phyloP scores from a whole-genome alignment of 1,139 yeast species.

The Magnusiomyces suaveolens region DNA sequence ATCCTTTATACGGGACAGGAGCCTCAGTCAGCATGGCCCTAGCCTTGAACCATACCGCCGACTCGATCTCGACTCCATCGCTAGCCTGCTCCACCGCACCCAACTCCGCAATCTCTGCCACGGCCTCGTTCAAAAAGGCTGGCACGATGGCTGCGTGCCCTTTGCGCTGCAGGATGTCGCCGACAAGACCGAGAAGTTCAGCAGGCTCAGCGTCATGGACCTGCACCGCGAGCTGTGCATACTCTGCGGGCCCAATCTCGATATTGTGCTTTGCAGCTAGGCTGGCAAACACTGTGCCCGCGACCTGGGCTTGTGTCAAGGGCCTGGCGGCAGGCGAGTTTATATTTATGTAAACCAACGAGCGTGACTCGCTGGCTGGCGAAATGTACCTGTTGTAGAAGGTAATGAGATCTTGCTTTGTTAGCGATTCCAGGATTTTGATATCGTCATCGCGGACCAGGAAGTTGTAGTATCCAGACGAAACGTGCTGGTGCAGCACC shows the following conservation, averaged over 20 bases:
- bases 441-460: slow-evolving; percentile 47
- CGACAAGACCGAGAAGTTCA: slow-evolving; percentile 14
- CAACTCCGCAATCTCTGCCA: slow-evolving; percentile 11
- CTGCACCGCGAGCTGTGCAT: slow-evolving; percentile 18
- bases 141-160: slow-evolving; percentile 15
- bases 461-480: slow-evolving; percentile 73
- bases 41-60: slow-evolving; percentile 27
- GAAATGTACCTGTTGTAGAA: slow-evolving; percentile 45
- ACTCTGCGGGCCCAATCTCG: slow-evolving; percentile 31
- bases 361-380: slow-evolving; percentile 34
- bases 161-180: slow-evolving; percentile 12
- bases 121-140: slow-evolving; percentile 16
- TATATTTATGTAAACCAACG: slow-evolving; percentile 54
- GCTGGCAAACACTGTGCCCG: slow-evolving; percentile 25
- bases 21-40: slow-evolving; percentile 27
- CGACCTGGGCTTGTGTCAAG: slow-evolving; percentile 19
- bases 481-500: slow-evolving; percentile 57
- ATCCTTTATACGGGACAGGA: slow-evolving; percentile 29
- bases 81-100: slow-evolving; percentile 9
- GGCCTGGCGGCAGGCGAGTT: slow-evolving; percentile 42
- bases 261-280: slow-evolving; percentile 66
- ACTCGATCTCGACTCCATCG: slow-evolving; percentile 21
- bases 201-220: slow-evolving; percentile 9
- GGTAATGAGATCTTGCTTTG: slow-evolving; percentile 47
- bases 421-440: slow-evolving; percentile 42